phyloP scores from a whole-genome alignment of 1,139 yeast genomes.

The Sugiyamaella pinicola region DNA sequence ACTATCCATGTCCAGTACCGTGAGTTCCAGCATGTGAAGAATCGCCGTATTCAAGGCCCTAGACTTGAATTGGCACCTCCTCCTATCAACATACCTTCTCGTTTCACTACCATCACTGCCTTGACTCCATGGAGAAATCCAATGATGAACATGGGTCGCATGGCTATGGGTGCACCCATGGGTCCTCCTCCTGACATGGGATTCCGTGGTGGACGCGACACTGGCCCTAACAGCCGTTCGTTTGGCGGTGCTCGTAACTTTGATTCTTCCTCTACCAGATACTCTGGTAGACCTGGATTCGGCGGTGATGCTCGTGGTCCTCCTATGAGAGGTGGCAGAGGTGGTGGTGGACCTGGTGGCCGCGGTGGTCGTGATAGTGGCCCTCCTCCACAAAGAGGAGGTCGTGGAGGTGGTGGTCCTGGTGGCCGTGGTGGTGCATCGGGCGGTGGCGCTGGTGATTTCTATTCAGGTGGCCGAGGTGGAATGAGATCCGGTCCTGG shows the following conservation, averaged over 20 bases:
- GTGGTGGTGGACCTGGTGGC: conserved; percentile 3
- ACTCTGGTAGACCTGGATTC: neutral
- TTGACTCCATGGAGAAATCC: conserved; percentile 12
- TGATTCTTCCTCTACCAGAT: neutral
- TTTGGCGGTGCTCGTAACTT: too few species aligned
- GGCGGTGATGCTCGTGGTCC: neutral
- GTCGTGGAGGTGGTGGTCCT: neutral
- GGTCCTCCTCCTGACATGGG: neutral
- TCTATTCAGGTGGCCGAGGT: conserved; percentile 3
- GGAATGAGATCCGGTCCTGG: neutral
- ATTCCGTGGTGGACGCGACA: neutral
- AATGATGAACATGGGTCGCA: neutral
- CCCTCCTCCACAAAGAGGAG: neutral
- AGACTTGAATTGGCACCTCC: conserved; percentile 35
- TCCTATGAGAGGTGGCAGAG: conserved; percentile 13
- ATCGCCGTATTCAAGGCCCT: conserved; percentile 22
- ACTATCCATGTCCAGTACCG: conserved; percentile 85
- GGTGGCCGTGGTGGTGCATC: neutral
- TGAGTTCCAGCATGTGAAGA: conserved; percentile 51
- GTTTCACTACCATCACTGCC: conserved; percentile 11
- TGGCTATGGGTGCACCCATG: neutral
- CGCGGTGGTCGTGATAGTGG: conserved; percentile 1
- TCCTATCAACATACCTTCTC: conserved; percentile 31
- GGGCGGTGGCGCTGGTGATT: neutral
- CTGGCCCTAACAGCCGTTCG: neutral